A percentile compares a stretch with the other conserved stretches of the same genome.
Evolutionary conservation across 164 flowering plant species (phyloP).

Genomic region (Umbellularia californica): DNA sequence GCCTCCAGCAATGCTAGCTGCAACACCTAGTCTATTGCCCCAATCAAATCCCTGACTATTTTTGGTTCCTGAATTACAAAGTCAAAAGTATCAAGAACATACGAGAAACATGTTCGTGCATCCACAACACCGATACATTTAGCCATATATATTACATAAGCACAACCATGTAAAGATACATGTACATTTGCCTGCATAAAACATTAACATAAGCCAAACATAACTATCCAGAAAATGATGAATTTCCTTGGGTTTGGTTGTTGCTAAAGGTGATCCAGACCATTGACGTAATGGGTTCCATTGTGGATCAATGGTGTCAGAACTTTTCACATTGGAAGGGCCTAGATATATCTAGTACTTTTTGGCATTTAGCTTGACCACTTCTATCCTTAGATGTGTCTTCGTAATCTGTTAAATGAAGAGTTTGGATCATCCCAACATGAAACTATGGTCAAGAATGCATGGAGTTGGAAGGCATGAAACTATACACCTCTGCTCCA

Average conservation of each 20-base stretch:
- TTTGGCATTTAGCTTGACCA: not conserved
- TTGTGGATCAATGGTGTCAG: not conserved
- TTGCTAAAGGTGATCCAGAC: not conserved
- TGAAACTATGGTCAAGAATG: too few relatives aligned
- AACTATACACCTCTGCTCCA: too few relatives aligned
- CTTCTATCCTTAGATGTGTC: not conserved
- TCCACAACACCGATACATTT: not conserved
- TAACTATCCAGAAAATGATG: not conserved
- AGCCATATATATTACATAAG: not conserved
- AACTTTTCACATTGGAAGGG: not conserved
- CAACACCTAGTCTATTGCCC: constrained; percentile 50
- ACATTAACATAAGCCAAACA: too few relatives aligned
- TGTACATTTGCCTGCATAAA: not conserved
- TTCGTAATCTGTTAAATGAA: not conserved
- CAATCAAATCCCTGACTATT: constrained; percentile 42
- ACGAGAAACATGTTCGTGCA: not conserved
- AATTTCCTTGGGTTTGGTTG: not conserved
- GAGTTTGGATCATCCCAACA: not conserved
- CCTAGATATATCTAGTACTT: not conserved
- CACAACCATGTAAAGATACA: not conserved
- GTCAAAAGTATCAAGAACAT: not conserved
- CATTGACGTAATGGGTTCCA: not conserved
- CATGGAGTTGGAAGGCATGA: too few relatives aligned
- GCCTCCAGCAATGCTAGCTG: constrained; percentile 45
- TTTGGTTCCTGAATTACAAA: constrained; percentile 30